Percentiles rank a stretch among this genome's conserved stretches.
Conservation (phyloP, 495 filamentous ascomycete genomes). For the Penicillium lividum region DNA sequence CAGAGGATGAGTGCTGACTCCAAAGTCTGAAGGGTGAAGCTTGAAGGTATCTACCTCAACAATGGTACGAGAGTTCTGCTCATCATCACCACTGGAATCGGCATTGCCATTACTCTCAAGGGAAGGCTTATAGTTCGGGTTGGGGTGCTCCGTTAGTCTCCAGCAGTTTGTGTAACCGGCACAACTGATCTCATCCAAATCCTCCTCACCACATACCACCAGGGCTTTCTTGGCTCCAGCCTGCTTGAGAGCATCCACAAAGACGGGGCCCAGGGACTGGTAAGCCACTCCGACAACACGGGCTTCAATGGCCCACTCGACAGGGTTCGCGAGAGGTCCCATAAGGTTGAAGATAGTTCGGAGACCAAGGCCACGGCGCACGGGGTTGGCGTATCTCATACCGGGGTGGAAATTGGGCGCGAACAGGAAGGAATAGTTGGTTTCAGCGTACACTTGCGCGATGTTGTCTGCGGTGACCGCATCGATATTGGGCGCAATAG, state of each 20-base stretch:
- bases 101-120: conserved; percentile 29
- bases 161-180: conserved; percentile 87
- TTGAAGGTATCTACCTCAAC: conserved; percentile 71
- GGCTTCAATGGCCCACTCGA: conserved; percentile 79
- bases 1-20: conserved; percentile 72
- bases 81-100: conserved; percentile 35
- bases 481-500: conserved; percentile 68
- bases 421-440: conserved; percentile 95
- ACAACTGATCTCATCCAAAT: conserved; percentile 92
- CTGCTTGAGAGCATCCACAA: conserved; percentile 78
- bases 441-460: conserved; percentile 64
- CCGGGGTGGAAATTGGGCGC: conserved; percentile 95
- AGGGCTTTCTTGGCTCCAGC: conserved; percentile 80
- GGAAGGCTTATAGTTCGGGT: conserved; percentile 39
- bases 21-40: conserved; percentile 80
- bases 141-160: conserved; percentile 62
- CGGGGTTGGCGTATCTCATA: conserved; percentile 80
- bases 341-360: conserved; percentile 96
- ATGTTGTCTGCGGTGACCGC: conserved; percentile 72
- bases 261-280: conserved; percentile 77
- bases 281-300: conserved; percentile 91
- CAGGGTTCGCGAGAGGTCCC: conserved; percentile 87
- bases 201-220: conserved; percentile 90
- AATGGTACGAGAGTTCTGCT: conserved; percentile 37
- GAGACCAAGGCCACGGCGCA: conserved; percentile 82